Evolutionary conservation across 352 stramenopile species (phyloP).

Genomic region (Pythium vanterpoolii): DNA sequence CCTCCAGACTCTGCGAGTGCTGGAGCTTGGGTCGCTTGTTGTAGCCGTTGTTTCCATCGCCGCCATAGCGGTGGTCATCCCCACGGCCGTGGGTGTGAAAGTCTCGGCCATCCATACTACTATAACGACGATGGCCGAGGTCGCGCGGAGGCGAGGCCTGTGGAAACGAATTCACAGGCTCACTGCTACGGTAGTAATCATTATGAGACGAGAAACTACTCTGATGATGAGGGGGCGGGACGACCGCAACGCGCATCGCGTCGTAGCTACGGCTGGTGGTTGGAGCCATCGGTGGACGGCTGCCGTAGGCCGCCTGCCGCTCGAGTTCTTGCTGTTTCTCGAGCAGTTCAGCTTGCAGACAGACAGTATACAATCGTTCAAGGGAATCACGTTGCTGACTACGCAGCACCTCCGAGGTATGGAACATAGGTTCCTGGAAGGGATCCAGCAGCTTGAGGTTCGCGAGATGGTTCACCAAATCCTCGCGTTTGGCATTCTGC

Average conservation of each 20-base stretch:
- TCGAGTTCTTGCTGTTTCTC: constrained; percentile 54
- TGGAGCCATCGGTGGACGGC: constrained; percentile 17
- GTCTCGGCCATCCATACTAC: constrained; percentile 9
- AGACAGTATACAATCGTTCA: constrained; percentile 52
- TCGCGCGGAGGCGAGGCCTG: constrained; percentile 1
- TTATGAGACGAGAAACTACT: constrained; percentile 18
- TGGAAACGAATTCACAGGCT: constrained; percentile 15
- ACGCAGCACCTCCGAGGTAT: constrained; percentile 27
- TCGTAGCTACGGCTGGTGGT: constrained; percentile 5
- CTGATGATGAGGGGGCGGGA: not conserved
- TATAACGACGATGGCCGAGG: constrained; percentile 14
- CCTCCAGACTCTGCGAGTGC: constrained; percentile 61
- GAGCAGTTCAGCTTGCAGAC: constrained; percentile 44
- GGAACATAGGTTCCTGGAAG: constrained; percentile 38
- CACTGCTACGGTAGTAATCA: constrained; percentile 25
- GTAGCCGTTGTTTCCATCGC: constrained; percentile 8
- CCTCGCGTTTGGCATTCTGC: constrained; percentile 60
- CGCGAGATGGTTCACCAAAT: constrained; percentile 50
- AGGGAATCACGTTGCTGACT: constrained; percentile 45
- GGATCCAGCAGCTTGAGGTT: constrained; percentile 39
- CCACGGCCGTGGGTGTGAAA: constrained; percentile 17
- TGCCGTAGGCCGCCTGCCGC: constrained; percentile 30
- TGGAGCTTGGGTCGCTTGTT: constrained; percentile 58
- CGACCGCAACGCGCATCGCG: not conserved
- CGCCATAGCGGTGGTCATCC: constrained; percentile 6